Evolutionary conservation across 2,329 filamentous ascomycete genomes (phyloP).

Genomic region (Claviceps quebecensis): DNA sequence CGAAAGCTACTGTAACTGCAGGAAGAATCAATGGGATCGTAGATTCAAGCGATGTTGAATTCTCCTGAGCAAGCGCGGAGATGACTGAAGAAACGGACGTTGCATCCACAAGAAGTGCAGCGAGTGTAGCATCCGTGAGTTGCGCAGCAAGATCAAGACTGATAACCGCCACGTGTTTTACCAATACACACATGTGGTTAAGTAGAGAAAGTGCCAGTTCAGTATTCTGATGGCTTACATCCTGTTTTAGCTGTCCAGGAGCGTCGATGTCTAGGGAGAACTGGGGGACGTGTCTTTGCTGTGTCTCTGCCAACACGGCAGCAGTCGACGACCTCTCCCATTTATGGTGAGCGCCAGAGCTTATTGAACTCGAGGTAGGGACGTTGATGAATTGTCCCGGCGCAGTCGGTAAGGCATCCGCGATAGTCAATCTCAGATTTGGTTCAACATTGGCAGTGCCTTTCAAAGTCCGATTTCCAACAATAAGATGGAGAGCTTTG

Average conservation of each 20-base stretch:
- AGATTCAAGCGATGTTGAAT: slow-evolving; percentile 5
- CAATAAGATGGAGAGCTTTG: slow-evolving; percentile 5
- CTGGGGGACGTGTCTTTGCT: neutral
- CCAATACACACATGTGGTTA: slow-evolving; percentile 8
- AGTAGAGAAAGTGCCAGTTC: slow-evolving; percentile 8
- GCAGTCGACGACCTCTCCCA: neutral
- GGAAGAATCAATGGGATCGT: slow-evolving; percentile 12
- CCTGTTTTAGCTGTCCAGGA: neutral
- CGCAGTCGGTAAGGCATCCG: neutral
- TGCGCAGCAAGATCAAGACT: slow-evolving; percentile 10
- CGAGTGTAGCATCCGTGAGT: slow-evolving; percentile 11
- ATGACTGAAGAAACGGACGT: slow-evolving; percentile 8
- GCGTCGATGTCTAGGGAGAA: neutral
- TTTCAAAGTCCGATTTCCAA: neutral
- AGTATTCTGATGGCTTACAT: neutral
- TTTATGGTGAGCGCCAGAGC: neutral
- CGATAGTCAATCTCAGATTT: neutral
- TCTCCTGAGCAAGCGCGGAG: slow-evolving; percentile 8
- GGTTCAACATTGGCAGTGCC: neutral
- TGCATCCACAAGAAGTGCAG: slow-evolving; percentile 9
- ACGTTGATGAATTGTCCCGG: neutral
- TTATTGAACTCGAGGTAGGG: neutral
- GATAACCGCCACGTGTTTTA: slow-evolving; percentile 8
- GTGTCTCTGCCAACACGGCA: neutral
- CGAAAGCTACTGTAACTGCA: slow-evolving; percentile 10